Evolutionary conservation across 257 asterid species (phyloP).

Genomic region (Eucommia ulmoides): DNA sequence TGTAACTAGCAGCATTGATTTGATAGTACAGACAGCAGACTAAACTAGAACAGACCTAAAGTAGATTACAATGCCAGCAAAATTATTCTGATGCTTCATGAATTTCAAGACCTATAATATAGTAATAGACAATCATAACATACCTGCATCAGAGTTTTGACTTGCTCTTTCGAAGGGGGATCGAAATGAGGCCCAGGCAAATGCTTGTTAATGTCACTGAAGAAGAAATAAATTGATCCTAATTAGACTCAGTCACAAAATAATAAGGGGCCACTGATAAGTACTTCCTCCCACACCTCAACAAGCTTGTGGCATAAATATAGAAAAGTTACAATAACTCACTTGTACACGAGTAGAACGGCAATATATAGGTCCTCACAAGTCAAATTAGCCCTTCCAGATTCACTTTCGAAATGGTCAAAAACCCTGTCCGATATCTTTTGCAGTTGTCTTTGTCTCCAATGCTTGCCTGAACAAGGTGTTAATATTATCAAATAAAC

Average conservation of each 20-base stretch:
- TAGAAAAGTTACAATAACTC: conserved; percentile 21
- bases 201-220: conserved; percentile 77
- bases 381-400: conserved; percentile 40
- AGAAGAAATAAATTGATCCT: conserved; percentile 2
- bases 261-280: too few species aligned
- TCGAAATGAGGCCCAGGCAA: conserved; percentile 96
- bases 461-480: conserved; percentile 78
- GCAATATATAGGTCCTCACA: conserved; percentile 89
- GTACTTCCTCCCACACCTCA: background rate
- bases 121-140: conserved; percentile 7
- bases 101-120: too few species aligned
- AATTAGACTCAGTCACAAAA: background rate
- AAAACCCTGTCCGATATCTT: conserved; percentile 50
- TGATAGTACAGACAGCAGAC: too few species aligned
- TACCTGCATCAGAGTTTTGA: conserved; percentile 55
- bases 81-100: too few species aligned
- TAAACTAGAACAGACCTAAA: too few species aligned
- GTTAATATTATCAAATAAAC: too few species aligned
- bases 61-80: too few species aligned
- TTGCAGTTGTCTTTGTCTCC: conserved; percentile 64
- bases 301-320: background rate
- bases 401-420: conserved; percentile 45
- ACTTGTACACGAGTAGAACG: conserved; percentile 83
- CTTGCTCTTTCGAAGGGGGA: conserved; percentile 71
- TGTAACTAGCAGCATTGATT: too few species aligned